These are phyloP conservation scores for Epichloe amarillans DNA, from an alignment of 2,329 filamentous ascomycete genomes.

Conservation along the genomic window DNA sequence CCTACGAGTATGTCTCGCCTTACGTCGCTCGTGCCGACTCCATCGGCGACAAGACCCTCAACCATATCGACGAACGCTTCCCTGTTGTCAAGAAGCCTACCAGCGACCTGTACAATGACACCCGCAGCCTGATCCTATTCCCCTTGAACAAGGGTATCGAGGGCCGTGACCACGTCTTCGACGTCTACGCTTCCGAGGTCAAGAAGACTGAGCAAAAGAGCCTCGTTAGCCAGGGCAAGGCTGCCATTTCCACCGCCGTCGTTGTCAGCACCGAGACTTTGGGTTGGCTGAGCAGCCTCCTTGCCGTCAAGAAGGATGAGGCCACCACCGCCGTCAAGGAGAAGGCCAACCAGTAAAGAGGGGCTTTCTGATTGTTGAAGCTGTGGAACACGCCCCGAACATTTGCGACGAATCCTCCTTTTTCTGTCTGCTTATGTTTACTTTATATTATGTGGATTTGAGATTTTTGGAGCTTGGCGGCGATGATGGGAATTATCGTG, in stretches of 20 bases:
- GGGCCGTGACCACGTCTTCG: conserved; percentile 47
- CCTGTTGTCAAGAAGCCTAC: conserved; percentile 66
- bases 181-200: conserved; percentile 42
- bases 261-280: conserved; percentile 54
- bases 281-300: conserved; percentile 43
- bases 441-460: background rate
- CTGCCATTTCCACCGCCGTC: conserved; percentile 52
- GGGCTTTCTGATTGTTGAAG: background rate
- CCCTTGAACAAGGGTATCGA: conserved; percentile 50
- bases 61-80: conserved; percentile 55
- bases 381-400: background rate
- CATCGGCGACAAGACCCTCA: conserved; percentile 59
- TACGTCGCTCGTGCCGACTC: conserved; percentile 75
- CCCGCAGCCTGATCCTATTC: conserved; percentile 46
- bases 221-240: conserved; percentile 55
- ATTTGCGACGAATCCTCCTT: too few relatives aligned
- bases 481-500: background rate
- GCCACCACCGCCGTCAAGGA: conserved; percentile 42
- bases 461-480: background rate
- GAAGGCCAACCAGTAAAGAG: conserved; percentile 29
- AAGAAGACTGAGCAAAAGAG: conserved; percentile 53
- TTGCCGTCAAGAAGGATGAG: conserved; percentile 50
- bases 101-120: conserved; percentile 51
- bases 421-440: too few relatives aligned
- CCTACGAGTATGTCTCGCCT: conserved; percentile 70